These are phyloP conservation scores for Nyctanthes arbortristis DNA, from an alignment of 257 asterid species.

Conservation along the genomic window DNA sequence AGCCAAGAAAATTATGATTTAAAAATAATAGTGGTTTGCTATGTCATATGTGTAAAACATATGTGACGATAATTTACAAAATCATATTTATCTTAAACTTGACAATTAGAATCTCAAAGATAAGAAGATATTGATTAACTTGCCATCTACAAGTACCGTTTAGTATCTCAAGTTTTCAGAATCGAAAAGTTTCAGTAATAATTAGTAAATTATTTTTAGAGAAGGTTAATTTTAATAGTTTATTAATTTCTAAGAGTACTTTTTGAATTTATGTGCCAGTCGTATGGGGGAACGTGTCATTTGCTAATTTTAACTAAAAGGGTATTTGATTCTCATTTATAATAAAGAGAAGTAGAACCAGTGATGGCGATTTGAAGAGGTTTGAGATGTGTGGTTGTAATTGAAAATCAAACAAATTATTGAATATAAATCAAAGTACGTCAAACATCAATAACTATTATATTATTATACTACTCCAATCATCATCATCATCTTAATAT, in stretches of 20 bases:
- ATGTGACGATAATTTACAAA: too few species aligned
- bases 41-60: not conserved
- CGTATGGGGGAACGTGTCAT: not conserved
- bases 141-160: not conserved
- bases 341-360: too few species aligned
- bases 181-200: not conserved
- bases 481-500: too few species aligned
- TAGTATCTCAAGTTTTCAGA: not conserved
- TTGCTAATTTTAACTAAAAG: not conserved
- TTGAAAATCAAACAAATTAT: too few species aligned
- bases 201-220: not conserved
- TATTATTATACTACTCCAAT: too few species aligned
- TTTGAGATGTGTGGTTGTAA: too few species aligned
- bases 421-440: too few species aligned
- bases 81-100: not conserved
- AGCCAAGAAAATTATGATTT: too few species aligned
- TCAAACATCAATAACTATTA: too few species aligned
- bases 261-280: not conserved
- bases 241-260: too few species aligned
- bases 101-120: not conserved
- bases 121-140: not conserved
- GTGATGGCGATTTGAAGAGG: too few species aligned
- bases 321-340: too few species aligned
- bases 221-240: not conserved
- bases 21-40: not conserved